Base-by-base conservation (phyloP, 352 stramenopile species). In the Pythium phragmitis region DNA sequence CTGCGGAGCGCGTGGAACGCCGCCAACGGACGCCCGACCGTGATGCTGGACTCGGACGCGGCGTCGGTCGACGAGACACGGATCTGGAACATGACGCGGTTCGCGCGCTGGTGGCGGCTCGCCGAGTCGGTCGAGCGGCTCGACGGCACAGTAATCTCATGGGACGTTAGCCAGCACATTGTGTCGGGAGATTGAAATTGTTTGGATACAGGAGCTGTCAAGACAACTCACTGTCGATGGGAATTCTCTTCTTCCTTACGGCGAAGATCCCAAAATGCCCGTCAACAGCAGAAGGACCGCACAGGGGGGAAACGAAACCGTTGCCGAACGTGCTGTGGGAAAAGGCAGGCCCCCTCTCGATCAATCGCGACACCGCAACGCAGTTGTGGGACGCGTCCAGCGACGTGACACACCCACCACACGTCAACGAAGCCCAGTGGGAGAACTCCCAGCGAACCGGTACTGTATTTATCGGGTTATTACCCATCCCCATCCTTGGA, bases 1-100 rank as follows among this genome's bases (percentile, higher is more conserved):
- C 79, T 77, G 60, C 82, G 79, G 34, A 91, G 68, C 12, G 55
- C 68, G n/a, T 79, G 79, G 69, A 91, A 91, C 41, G 88, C 80
- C 21, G 75, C 41, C 65, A 80, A 51, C 61, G 76, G 42, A 65
- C 60, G 13, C 42, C 65, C 49, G 51, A 72, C 37, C 49, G 49
- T 42, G 66, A 63, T 11, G 57, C 34, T 2, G 51, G 70, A 13
- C 46, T 30, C 26, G 26, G 66, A 46, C 60, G 47, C 28, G 16
- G 42, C 23, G 19, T 64, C 60, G 19, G 21, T 45, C 23, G 56
- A 12, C 48, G 43, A 23, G 30, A 70, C 43, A 7, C 43, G 52
- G 26, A 70, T 53, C 57, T 65, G 57, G 57, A 67, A 71, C 14
- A 64, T 7, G 11, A 42, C 48, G 19, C 46, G 43, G 48, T 57